These are phyloP conservation scores for Salix arbutifolia DNA, from an alignment of 345 rosid genomes.

Conservation along the genomic window DNA sequence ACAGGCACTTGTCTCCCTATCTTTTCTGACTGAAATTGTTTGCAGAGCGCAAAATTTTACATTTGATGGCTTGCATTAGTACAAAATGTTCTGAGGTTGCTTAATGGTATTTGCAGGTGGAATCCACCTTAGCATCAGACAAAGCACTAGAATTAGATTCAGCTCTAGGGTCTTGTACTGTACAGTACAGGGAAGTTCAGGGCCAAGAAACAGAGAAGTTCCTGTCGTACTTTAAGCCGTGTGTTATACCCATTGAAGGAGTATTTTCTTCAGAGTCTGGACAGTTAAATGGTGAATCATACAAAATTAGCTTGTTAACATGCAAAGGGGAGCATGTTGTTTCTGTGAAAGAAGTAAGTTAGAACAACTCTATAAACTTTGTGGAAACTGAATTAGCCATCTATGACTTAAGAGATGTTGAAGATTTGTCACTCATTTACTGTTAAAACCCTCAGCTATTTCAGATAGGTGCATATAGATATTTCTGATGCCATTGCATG, in stretches of 20 bases:
- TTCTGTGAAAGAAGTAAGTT: constrained; percentile 76
- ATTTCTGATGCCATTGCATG: too few relatives aligned
- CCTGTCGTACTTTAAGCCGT: constrained; percentile 80
- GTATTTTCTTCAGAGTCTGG: constrained; percentile 39
- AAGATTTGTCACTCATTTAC: background rate
- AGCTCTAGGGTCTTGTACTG: constrained; percentile 70
- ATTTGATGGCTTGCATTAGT: constrained; percentile 5
- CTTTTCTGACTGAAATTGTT: background rate
- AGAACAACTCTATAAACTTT: constrained; percentile 7
- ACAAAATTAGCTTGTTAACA: constrained; percentile 45
- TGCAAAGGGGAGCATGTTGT: constrained; percentile 84
- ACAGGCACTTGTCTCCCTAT: background rate
- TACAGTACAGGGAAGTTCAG: constrained; percentile 84
- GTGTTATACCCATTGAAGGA: constrained; percentile 79
- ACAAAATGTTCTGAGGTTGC: constrained; percentile 6
- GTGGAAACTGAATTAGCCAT: background rate
- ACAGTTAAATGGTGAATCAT: constrained; percentile 29
- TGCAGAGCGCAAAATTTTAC: background rate
- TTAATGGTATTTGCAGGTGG: constrained; percentile 47
- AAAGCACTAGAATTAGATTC: constrained; percentile 77
- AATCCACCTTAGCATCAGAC: constrained; percentile 57
- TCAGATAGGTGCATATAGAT: background rate
- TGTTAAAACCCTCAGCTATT: background rate
- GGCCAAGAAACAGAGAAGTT: constrained; percentile 79
- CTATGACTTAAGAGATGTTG: background rate